A percentile compares a stretch with the other conserved stretches of the same genome.
phyloP scores from a whole-genome alignment of 2,329 filamentous ascomycete species.

The Thelonectria discophora region DNA sequence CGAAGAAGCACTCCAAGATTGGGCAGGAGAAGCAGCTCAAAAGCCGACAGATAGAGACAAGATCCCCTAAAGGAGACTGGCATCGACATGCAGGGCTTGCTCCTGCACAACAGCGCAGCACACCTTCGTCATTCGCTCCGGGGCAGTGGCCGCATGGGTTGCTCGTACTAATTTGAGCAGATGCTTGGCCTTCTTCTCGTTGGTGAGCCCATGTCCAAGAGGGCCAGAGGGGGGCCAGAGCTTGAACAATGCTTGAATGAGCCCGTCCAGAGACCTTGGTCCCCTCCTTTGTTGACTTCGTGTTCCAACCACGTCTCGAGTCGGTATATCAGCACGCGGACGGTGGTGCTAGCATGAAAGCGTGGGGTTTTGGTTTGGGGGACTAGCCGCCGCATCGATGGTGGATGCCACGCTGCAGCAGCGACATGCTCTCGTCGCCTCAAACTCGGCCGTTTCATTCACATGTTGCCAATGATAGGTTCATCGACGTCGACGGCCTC shows the following conservation, averaged over 20 bases:
- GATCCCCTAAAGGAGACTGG: conserved; percentile 15
- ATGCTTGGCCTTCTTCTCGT: conserved; percentile 8
- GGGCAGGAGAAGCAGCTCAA: conserved; percentile 11
- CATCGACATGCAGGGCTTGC: conserved; percentile 15
- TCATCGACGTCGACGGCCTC: conserved; percentile 37
- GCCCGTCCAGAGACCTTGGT: conserved; percentile 6
- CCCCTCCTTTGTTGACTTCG: conserved; percentile 8
- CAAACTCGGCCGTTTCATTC: conserved; percentile 36
- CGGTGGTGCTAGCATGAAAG: conserved; percentile 21
- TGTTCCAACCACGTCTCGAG: conserved; percentile 31
- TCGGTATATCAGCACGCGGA: conserved; percentile 38
- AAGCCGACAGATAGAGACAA: conserved; percentile 15
- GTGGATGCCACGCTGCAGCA: conserved; percentile 30
- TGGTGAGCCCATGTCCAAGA: background rate
- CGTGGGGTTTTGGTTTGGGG: conserved; percentile 33
- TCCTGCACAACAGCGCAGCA: conserved; percentile 20
- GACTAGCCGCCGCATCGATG: conserved; percentile 19
- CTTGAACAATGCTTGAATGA: conserved; percentile 1
- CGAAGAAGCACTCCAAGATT: background rate
- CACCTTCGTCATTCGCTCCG: conserved; percentile 16
- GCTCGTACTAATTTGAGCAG: background rate
- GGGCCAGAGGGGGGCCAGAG: background rate
- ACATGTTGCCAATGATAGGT: conserved; percentile 45
- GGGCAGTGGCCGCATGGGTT: conserved; percentile 2
- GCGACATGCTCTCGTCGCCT: conserved; percentile 23